phyloP scores from a whole-genome alignment of 768 basidiomycete species.

The Suillus spraguei region DNA sequence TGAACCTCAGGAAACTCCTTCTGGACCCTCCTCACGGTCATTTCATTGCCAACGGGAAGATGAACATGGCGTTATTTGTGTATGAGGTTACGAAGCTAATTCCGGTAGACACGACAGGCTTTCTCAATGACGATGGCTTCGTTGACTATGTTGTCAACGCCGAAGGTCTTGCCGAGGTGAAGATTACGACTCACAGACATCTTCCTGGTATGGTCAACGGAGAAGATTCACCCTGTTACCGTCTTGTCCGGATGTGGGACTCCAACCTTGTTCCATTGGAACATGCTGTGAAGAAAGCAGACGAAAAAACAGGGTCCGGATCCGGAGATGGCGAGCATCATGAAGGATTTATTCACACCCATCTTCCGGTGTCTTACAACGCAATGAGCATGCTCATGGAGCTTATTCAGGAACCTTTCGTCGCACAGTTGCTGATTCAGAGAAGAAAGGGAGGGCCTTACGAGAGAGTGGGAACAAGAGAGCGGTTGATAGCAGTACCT shows the following conservation, averaged over 20 bases:
- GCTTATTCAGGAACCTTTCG: conserved; percentile 25
- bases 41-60: conserved; percentile 32
- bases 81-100: conserved; percentile 8
- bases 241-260: conserved; percentile 30
- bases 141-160: conserved; percentile 25
- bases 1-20: conserved; percentile 19
- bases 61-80: conserved; percentile 24
- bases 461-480: conserved; percentile 5
- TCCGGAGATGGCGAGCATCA: not conserved
- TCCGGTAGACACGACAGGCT: not conserved
- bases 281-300: not conserved
- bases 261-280: not conserved
- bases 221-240: conserved; percentile 9
- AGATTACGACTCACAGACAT: conserved; percentile 19
- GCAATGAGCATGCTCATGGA: not conserved
- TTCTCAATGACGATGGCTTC: not conserved
- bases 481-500: conserved; percentile 1
- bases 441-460: not conserved
- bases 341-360: not conserved
- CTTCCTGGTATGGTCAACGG: conserved; percentile 8
- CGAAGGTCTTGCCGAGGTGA: conserved; percentile 19
- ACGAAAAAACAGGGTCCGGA: not conserved
- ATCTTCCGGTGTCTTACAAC: not conserved
- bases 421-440: conserved; percentile 26
- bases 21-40: conserved; percentile 29